phyloP scores from a whole-genome alignment of 768 basidiomycete genomes.

The Panaeolus papilionaceus region DNA sequence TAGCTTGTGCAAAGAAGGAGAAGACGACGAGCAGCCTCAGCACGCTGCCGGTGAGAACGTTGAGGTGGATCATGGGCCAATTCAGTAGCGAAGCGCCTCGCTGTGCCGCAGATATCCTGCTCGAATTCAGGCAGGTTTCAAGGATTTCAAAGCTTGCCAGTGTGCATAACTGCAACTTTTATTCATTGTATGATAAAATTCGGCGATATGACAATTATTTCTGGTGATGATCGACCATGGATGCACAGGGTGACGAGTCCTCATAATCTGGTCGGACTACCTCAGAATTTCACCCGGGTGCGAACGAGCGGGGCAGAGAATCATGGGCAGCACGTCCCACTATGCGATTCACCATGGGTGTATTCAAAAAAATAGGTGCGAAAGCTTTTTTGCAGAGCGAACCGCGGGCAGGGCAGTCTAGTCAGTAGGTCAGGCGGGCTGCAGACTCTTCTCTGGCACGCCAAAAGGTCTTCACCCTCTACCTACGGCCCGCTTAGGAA shows the following conservation, averaged over 20 bases:
- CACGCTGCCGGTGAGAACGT: slow-evolving; percentile 4
- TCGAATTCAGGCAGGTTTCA: not conserved
- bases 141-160: not conserved
- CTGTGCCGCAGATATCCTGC: not conserved
- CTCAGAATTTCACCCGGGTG: not conserved
- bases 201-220: not conserved
- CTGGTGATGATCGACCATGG: not conserved
- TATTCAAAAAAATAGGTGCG: not conserved
- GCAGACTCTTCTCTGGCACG: not conserved
- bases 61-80: slow-evolving; percentile 6
- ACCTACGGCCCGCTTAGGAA: slow-evolving; percentile 1
- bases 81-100: slow-evolving; percentile 4
- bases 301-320: not conserved
- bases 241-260: not conserved
- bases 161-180: not conserved
- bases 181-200: not conserved
- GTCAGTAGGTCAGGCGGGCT: not conserved
- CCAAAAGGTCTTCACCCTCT: not conserved
- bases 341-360: not conserved
- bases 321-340: not conserved
- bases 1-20: not conserved
- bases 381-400: not conserved
- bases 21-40: slow-evolving; percentile 3
- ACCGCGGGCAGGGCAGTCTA: not conserved
- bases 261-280: not conserved